Conservation (phyloP, 805 yeast genomes). For the Hanseniaspora singularis region DNA sequence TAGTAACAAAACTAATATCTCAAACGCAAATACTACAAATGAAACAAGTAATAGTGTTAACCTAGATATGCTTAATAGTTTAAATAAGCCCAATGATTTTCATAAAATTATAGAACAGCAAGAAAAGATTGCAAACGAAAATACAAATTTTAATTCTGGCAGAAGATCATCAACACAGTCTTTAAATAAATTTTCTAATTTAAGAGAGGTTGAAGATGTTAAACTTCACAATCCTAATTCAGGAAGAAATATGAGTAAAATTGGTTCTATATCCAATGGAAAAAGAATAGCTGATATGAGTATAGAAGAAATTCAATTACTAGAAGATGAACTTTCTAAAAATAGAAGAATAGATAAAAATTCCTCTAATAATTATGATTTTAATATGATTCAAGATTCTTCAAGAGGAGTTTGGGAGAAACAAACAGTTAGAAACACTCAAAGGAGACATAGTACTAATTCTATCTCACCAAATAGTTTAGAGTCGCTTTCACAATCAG, state of each 20-base stretch:
- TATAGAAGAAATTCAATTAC: slow-evolving; percentile 24
- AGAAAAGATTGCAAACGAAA: background rate
- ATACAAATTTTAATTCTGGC: background rate
- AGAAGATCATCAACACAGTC: background rate
- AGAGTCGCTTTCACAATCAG: background rate
- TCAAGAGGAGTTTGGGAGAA: slow-evolving; percentile 18
- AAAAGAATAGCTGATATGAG: slow-evolving; percentile 29
- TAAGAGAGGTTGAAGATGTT: slow-evolving; percentile 28
- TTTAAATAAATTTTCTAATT: slow-evolving; percentile 22
- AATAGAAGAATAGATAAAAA: slow-evolving; percentile 22
- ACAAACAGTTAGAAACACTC: background rate
- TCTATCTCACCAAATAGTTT: slow-evolving; percentile 2
- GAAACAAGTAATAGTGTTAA: too few species aligned
- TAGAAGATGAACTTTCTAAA: slow-evolving; percentile 24
- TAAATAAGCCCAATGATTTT: background rate
- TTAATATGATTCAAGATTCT: slow-evolving; percentile 20
- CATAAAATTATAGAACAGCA: slow-evolving; percentile 8
- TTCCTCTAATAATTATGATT: slow-evolving; percentile 25
- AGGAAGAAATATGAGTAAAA: slow-evolving; percentile 7
- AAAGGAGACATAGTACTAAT: slow-evolving; percentile 14
- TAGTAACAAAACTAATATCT: background rate
- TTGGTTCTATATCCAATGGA: slow-evolving; percentile 14
- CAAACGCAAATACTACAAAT: too few species aligned
- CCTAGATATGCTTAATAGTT: too few species aligned
- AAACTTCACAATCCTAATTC: background rate